Percentiles rank a stretch among this genome's conserved stretches.
Conservation (phyloP, 1,284 basidiomycete species). For the Puccinia hordei region DNA sequence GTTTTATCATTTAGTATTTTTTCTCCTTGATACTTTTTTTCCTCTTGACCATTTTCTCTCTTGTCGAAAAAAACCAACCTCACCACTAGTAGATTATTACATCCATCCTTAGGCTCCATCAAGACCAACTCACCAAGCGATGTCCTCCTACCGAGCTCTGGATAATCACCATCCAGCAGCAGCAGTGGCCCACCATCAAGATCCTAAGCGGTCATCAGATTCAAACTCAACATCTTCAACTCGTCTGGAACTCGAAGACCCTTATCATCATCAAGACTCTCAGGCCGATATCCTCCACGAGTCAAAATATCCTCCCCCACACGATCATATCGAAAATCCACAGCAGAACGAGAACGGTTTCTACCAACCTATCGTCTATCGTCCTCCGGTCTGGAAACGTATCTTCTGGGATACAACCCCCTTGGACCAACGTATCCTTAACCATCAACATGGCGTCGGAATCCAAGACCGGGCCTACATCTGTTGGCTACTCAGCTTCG, state of each 20-base stretch:
- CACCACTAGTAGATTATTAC: too few species aligned
- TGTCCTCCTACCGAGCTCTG: not conserved
- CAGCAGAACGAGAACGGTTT: not conserved
- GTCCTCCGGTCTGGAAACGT: conserved; percentile 45
- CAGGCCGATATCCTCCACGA: not conserved
- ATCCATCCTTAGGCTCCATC: not conserved
- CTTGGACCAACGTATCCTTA: conserved; percentile 16
- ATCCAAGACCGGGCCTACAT: conserved; percentile 42
- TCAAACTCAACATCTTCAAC: not conserved
- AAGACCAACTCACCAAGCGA: not conserved
- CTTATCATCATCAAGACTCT: not conserved
- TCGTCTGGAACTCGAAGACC: conserved; percentile 6
- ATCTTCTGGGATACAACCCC: conserved; percentile 50
- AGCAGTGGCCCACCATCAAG: too few species aligned
- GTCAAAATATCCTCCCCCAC: conserved; percentile 25
- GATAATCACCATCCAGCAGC: not conserved
- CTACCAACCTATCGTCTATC: not conserved
- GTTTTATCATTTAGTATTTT: too few species aligned
- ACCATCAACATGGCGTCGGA: conserved; percentile 41
- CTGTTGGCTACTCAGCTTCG: conserved; percentile 31
- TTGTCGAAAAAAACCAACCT: too few species aligned
- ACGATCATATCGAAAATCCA: not conserved
- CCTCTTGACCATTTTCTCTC: too few species aligned
- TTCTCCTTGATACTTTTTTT: too few species aligned
- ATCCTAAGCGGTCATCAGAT: conserved; percentile 3